These are phyloP conservation scores for Dendrostoma leiphaemia DNA, from an alignment of 2,329 filamentous ascomycete species.

Conservation along the genomic window DNA sequence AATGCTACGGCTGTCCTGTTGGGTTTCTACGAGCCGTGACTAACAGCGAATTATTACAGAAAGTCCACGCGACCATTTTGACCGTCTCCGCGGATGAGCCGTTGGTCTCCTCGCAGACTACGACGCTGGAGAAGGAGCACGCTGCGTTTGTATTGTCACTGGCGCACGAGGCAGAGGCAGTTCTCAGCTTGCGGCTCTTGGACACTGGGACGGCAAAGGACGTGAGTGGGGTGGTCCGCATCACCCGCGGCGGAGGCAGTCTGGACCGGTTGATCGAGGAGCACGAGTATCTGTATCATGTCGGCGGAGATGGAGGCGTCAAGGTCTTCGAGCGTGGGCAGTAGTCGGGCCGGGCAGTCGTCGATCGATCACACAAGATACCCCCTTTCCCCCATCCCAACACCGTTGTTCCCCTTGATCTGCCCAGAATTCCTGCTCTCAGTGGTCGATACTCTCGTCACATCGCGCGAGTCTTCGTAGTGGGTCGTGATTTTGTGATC, in stretches of 20 bases:
- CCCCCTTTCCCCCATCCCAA: slow-evolving; percentile 20
- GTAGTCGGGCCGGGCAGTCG: slow-evolving; percentile 23
- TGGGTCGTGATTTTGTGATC: slow-evolving; percentile 4
- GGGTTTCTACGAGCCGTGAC: neutral
- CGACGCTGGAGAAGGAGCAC: slow-evolving; percentile 68
- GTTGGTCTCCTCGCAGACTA: slow-evolving; percentile 59
- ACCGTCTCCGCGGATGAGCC: slow-evolving; percentile 72
- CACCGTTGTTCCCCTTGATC: neutral
- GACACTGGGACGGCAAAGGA: slow-evolving; percentile 89
- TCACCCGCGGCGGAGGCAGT: slow-evolving; percentile 57
- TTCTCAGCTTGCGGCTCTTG: slow-evolving; percentile 71
- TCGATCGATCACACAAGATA: slow-evolving; percentile 3
- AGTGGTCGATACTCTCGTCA: neutral
- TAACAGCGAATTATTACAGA: no score
- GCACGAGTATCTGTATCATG: slow-evolving; percentile 77
- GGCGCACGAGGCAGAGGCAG: slow-evolving; percentile 71
- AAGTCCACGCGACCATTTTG: slow-evolving; percentile 64
- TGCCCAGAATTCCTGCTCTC: no score
- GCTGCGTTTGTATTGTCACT: slow-evolving; percentile 68
- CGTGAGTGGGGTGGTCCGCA: slow-evolving; percentile 81
- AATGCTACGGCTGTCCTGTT: neutral
- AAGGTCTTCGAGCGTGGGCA: slow-evolving; percentile 83
- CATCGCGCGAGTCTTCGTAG: neutral
- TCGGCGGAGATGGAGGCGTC: slow-evolving; percentile 75
- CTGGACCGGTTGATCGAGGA: slow-evolving; percentile 41